Evolutionary conservation across 2,329 filamentous ascomycete genomes (phyloP).

Genomic region (Fusarium sp.): DNA sequence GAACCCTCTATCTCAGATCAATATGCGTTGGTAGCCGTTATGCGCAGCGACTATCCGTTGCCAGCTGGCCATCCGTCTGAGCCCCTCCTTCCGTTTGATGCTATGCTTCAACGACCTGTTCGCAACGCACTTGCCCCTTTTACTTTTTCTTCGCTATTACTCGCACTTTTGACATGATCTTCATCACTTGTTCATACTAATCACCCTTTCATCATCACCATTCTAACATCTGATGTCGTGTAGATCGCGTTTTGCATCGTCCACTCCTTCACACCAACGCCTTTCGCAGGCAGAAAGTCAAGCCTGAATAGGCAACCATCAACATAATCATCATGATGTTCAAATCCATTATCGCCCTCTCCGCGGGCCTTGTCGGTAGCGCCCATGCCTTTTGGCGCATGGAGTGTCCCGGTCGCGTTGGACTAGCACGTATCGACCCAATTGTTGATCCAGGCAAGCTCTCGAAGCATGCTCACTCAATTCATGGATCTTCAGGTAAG

Average conservation of each 20-base stretch:
- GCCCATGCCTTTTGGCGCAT: constrained; percentile 89
- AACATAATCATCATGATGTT: constrained; percentile 51
- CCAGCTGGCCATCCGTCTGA: constrained; percentile 13
- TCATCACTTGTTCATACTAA: neutral
- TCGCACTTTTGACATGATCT: neutral
- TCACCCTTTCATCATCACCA: constrained; percentile 17
- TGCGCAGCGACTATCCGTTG: constrained; percentile 31
- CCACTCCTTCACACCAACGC: constrained; percentile 50
- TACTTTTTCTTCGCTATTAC: neutral
- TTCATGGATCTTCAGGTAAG: constrained; percentile 84
- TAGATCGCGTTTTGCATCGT: constrained; percentile 57
- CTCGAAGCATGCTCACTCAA: constrained; percentile 78
- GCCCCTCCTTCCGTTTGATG: constrained; percentile 31
- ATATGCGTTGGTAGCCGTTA: constrained; percentile 27
- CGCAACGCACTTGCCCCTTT: constrained; percentile 20
- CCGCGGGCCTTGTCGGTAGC: constrained; percentile 55
- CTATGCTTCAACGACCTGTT: constrained; percentile 21
- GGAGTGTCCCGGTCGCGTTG: constrained; percentile 81
- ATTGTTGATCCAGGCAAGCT: constrained; percentile 74
- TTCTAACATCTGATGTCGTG: constrained; percentile 35
- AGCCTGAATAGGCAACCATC: constrained; percentile 48
- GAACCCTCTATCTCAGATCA: neutral
- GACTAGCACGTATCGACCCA: constrained; percentile 82
- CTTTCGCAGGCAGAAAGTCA: constrained; percentile 28
- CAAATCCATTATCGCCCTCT: constrained; percentile 53